Evolutionary conservation across 73 alveolate species (phyloP), one percentile per base, ranked within the genome.

Genomic region (Paramecium sonneborni): DNA sequence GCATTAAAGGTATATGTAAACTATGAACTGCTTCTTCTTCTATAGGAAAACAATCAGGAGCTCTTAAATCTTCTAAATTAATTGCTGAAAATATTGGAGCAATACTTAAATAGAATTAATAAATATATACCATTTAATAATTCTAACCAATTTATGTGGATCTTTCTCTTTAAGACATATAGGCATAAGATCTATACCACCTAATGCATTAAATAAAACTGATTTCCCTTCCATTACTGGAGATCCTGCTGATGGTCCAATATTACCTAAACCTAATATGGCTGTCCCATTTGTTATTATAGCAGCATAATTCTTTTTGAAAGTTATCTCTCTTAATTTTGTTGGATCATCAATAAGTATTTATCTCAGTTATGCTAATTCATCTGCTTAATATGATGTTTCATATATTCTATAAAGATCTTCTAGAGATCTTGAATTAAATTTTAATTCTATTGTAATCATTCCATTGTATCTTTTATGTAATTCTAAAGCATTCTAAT

Each of bases 191-290:
- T 96, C 92, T 26, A 96, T 93, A 15, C 97, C 98, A 39, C 96
- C 97, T 39, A 94, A 93, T 48, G 92, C 79, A 82, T 95, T 95
- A 74, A 95, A 94, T 85, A 95, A 89, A 8, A 91, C 97, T 11
- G 97, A 79, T 62, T 95, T 95, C 12, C 98, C 98, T 88, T 95
- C 98, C 98, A 96, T 96, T 6, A 96, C 98, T 11, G 98, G 98
- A 93, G 89, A 88, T 24, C 97, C 95, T 24, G 98, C 97, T 38
- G 93, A 85, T 5, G 98, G 97, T 7, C 98, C 98, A 11, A 96
- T 93, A 69, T 96, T 92, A 12, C 98, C 98, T 26, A 96, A 76
- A 23, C 97, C 98, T 26, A 96, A 58, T 3, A 96, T 87, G 12
- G 97, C 98, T 52, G 97, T 96, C 9, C 98, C 98, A 82, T 95